A percentile compares a stretch with the other conserved stretches of the same genome.
phyloP scores from a whole-genome alignment of 169 alveolate genomes.

The Plasmodium blacklocki region DNA sequence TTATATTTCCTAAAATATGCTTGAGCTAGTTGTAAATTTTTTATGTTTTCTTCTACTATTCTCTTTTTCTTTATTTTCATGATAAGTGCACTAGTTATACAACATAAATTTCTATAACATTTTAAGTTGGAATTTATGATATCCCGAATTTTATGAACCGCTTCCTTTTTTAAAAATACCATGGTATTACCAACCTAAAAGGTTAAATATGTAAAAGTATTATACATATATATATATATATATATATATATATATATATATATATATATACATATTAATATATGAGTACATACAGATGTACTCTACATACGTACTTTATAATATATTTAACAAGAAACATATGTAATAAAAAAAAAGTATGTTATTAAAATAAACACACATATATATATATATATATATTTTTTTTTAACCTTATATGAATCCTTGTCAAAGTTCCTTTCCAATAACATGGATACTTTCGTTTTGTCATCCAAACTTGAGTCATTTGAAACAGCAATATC shows the following conservation, averaged over 20 bases:
- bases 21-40: slow-evolving; percentile 48
- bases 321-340: too few relatives aligned
- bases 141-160: slow-evolving; percentile 16
- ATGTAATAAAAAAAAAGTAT: background rate
- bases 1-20: slow-evolving; percentile 68
- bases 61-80: slow-evolving; percentile 43
- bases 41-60: slow-evolving; percentile 28
- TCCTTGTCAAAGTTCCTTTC: slow-evolving; percentile 13
- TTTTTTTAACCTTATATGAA: slow-evolving; percentile 35
- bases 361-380: background rate
- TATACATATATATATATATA: background rate
- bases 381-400: background rate
- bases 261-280: too few relatives aligned
- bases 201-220: background rate
- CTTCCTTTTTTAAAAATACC: slow-evolving; percentile 70
- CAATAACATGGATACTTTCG: slow-evolving; percentile 32
- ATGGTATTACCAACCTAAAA: slow-evolving; percentile 64
- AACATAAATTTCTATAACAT: slow-evolving; percentile 48
- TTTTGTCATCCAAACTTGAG: slow-evolving; percentile 23
- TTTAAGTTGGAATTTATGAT: slow-evolving; percentile 36
- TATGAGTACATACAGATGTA: too few relatives aligned
- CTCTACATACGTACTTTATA: too few relatives aligned
- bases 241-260: too few relatives aligned
- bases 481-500: slow-evolving; percentile 36
- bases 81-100: slow-evolving; percentile 42